These are phyloP conservation scores for Pseudovirgaria hyperparasitica DNA, from an alignment of 2,329 filamentous ascomycete genomes.

Conservation along the genomic window DNA sequence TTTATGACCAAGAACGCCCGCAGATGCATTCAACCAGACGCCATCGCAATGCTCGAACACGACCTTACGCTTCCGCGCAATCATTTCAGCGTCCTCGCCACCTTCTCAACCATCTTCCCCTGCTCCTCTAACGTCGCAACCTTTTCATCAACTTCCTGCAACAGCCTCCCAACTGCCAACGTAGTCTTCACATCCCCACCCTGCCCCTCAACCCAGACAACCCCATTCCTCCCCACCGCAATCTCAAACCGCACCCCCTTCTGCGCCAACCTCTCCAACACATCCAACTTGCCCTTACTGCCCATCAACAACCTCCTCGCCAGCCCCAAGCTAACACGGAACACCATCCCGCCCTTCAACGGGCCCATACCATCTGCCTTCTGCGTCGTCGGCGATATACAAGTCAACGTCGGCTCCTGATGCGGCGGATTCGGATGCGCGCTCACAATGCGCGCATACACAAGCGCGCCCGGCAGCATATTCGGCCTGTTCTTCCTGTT, in stretches of 20 bases:
- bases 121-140: conserved; percentile 52
- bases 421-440: conserved; percentile 29
- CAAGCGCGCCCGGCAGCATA: conserved; percentile 59
- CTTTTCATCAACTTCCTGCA: conserved; percentile 65
- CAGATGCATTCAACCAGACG: no score
- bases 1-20: no score
- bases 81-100: conserved; percentile 45
- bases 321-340: conserved; percentile 66
- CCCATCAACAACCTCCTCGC: conserved; percentile 61
- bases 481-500: conserved; percentile 84
- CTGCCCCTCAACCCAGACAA: conserved; percentile 74
- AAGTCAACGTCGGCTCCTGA: conserved; percentile 86
- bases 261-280: conserved; percentile 70
- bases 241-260: conserved; percentile 76
- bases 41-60: no score
- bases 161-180: conserved; percentile 63
- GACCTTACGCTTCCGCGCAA: no score
- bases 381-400: conserved; percentile 72
- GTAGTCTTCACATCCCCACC: conserved; percentile 56
- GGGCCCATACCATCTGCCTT: conserved; percentile 82
- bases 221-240: conserved; percentile 83
- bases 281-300: conserved; percentile 48
- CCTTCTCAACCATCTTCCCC: conserved; percentile 54
- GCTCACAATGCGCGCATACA: conserved; percentile 75
- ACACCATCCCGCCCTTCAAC: conserved; percentile 75